Conservation (phyloP, 441 rosid species). For the Jatropha multifida region DNA sequence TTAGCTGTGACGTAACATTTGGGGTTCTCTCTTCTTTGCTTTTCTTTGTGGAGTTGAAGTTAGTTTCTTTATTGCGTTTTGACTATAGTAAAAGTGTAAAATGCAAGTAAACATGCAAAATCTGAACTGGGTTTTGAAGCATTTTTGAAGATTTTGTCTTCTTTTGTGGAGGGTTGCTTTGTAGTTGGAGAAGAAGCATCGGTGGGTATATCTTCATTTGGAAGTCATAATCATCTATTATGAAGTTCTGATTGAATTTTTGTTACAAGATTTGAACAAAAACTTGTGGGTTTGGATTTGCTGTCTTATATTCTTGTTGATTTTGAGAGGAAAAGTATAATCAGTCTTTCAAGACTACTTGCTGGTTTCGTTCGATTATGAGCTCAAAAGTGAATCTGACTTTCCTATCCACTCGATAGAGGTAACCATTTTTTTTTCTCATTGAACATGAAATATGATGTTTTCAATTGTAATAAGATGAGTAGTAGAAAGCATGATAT, state of each 20-base stretch:
- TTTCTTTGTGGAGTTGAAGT: slow-evolving; percentile 14
- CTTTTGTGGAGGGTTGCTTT: slow-evolving; percentile 6
- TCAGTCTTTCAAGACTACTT: slow-evolving; percentile 9
- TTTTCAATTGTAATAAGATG: background rate
- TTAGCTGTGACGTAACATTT: background rate
- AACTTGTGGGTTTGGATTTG: slow-evolving; percentile 20
- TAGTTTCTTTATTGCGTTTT: slow-evolving; percentile 19
- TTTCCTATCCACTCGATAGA: slow-evolving; percentile 4
- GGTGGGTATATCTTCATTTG: slow-evolving; percentile 30
- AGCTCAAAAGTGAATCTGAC: background rate
- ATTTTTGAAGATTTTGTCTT: slow-evolving; percentile 21
- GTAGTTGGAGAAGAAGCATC: slow-evolving; percentile 20
- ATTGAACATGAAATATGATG: background rate
- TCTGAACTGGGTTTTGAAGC: slow-evolving; percentile 22
- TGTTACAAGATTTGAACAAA: slow-evolving; percentile 19
- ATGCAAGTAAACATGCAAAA: slow-evolving; percentile 18
- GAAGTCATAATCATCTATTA: slow-evolving; percentile 28
- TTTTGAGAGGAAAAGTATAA: slow-evolving; percentile 11
- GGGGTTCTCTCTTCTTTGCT: background rate
- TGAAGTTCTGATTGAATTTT: slow-evolving; percentile 17
- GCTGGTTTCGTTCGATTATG: slow-evolving; percentile 17
- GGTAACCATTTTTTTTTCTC: slow-evolving; percentile 17
- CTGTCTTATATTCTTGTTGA: slow-evolving; percentile 16
- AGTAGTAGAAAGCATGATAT: background rate
- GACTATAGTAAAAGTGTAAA: slow-evolving; percentile 19